These are phyloP conservation scores for Oryza rufipogon DNA, from an alignment of 176 grass and related monocot species.

Conservation along the genomic window DNA sequence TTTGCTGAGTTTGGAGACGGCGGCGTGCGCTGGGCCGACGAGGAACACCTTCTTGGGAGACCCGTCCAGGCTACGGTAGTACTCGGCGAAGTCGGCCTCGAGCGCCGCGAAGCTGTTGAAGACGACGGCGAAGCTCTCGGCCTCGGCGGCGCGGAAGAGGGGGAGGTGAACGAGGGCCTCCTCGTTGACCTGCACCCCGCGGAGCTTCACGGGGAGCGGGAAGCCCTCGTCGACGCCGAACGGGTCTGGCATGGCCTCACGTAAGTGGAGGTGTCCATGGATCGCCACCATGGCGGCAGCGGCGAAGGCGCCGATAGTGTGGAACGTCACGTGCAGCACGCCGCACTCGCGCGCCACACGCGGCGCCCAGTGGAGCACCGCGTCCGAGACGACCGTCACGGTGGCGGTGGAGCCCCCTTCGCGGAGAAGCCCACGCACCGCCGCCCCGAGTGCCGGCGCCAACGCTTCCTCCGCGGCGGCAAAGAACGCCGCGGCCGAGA, in stretches of 20 bases:
- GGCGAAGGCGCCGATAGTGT: slow-evolving; percentile 52
- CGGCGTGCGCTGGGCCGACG: slow-evolving; percentile 33
- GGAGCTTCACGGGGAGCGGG: neutral
- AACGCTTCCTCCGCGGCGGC: slow-evolving; percentile 25
- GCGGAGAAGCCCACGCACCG: neutral
- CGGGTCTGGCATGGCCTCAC: neutral
- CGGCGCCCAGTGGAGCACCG: slow-evolving; percentile 48
- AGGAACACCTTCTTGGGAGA: slow-evolving; percentile 49
- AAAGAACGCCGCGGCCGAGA: slow-evolving; percentile 33
- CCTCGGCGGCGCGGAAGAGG: slow-evolving; percentile 48
- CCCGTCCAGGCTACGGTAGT: slow-evolving; percentile 21
- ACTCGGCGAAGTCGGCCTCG: slow-evolving; percentile 35
- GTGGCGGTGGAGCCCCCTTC: neutral
- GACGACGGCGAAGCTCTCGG: slow-evolving; percentile 37
- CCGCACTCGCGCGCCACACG: slow-evolving; percentile 41
- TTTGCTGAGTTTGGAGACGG: neutral
- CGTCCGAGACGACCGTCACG: slow-evolving; percentile 42
- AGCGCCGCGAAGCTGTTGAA: slow-evolving; percentile 52
- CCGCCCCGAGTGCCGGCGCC: slow-evolving; percentile 14
- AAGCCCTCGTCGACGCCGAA: slow-evolving; percentile 17
- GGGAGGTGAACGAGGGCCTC: slow-evolving; percentile 40
- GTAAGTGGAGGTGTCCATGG: slow-evolving; percentile 4
- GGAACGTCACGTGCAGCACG: slow-evolving; percentile 53
- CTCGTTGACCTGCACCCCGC: slow-evolving; percentile 25
- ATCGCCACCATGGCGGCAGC: slow-evolving; percentile 39